Evolutionary conservation across 176 grass and related monocot genomes (phyloP).

Genomic region (Raddia guianensis): DNA sequence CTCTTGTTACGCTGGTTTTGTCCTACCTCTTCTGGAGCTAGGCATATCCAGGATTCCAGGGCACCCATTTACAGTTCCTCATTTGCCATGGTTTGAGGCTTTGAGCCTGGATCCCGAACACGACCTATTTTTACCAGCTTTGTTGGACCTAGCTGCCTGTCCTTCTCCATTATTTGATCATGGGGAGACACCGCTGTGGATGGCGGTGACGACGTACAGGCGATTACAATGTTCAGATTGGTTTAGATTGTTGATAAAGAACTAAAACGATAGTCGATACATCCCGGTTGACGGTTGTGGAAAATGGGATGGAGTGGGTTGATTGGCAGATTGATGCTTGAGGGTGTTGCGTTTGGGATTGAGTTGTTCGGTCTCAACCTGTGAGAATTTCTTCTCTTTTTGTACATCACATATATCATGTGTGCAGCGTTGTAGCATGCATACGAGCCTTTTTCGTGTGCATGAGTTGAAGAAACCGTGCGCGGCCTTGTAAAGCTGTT

Average conservation of each 20-base stretch:
- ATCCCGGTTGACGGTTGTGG: not conserved
- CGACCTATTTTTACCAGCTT: constrained; percentile 39
- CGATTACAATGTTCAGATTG: constrained; percentile 6
- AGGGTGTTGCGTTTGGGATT: not conserved
- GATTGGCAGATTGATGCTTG: not conserved
- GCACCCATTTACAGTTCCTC: not conserved
- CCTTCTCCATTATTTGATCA: constrained; percentile 8
- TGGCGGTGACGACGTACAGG: constrained; percentile 2
- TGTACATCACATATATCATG: constrained; percentile 1
- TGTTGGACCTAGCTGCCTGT: constrained; percentile 16
- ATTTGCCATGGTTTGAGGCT: not conserved
- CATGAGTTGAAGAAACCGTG: not conserved
- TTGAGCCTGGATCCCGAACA: constrained; percentile 19
- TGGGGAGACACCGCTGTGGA: constrained; percentile 23
- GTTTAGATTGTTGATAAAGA: not conserved
- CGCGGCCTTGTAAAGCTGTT: not conserved
- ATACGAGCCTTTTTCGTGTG: not conserved
- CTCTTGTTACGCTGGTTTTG: constrained; percentile 49
- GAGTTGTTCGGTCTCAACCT: not conserved
- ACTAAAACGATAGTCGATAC: not conserved
- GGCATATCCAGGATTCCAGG: not conserved
- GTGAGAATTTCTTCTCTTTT: not conserved
- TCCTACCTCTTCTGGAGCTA: constrained; percentile 53
- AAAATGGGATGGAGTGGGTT: not conserved
- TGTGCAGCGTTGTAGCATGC: not conserved